A percentile compares a stretch with the other conserved stretches of the same genome.
These are phyloP conservation scores for Aspergillus tamarii DNA, from an alignment of 2,329 filamentous ascomycete species.

Conservation along the genomic window DNA sequence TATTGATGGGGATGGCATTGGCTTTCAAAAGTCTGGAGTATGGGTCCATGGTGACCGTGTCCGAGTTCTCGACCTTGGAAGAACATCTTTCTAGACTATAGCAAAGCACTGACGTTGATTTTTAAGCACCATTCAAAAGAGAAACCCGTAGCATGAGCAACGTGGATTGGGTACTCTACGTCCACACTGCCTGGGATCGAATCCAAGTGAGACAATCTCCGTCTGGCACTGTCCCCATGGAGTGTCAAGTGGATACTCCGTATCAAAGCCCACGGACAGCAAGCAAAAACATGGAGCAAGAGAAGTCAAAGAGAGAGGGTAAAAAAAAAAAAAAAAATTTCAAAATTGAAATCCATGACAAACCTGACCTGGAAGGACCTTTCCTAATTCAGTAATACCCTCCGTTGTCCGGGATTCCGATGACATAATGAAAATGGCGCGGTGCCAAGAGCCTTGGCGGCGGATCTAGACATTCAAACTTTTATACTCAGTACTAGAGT, in stretches of 20 bases:
- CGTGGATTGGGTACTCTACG: not conserved
- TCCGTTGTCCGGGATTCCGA: conserved; percentile 6
- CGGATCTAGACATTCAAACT: conserved; percentile 1
- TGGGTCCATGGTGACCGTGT: not conserved
- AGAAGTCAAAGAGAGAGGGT: not conserved
- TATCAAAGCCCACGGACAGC: not conserved
- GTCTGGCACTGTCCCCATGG: not conserved
- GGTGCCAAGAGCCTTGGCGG: conserved; percentile 10
- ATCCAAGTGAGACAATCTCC: not conserved
- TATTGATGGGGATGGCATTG: not conserved
- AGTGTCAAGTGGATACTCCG: not conserved
- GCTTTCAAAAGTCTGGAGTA: not conserved
- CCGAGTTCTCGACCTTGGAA: not conserved
- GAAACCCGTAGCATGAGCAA: not conserved
- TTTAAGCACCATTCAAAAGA: not conserved
- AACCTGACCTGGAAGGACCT: not conserved
- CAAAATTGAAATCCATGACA: not conserved
- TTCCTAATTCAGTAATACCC: conserved; percentile 6
- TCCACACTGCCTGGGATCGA: not conserved
- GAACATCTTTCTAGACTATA: not conserved
- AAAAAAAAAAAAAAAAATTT: not conserved
- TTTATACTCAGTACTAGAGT: not conserved
- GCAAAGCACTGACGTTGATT: not conserved
- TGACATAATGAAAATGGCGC: not conserved
- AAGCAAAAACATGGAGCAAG: not conserved